Base-by-base conservation (phyloP, 345 rosid species). In the Aethionema arabicum region DNA sequence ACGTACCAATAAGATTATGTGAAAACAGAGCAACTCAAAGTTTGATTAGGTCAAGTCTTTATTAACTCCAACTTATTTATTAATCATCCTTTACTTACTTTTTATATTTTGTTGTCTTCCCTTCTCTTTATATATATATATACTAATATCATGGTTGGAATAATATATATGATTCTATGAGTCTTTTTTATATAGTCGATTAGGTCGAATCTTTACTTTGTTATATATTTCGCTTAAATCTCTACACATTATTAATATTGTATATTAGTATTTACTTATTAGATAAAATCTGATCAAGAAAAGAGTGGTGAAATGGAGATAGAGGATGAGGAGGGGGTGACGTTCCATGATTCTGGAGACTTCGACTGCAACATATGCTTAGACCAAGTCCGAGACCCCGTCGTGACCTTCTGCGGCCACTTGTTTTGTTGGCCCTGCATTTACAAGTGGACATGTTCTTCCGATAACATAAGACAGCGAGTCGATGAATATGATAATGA, bases 361-460 rank as follows among this genome's bases (percentile, higher is more conserved):
- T 93, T 90, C 60, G 95, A 90, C 73, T 93, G 99, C 76, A 87
- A 83, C 52, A 90, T 93, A 74, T 93, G 99, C 53, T 70, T 93
- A 11, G 97, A 93, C 38, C 79, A 55, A 49, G 97, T 90, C 3
- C 77, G 44, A 0, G 99, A 93, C 37, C 99, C 99, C 0, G 93
- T 93, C 60, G 97, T 93, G 52, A 90, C 97, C 29, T 85, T 80
- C 55, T 93, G 97, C 31, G 99, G 99, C 32, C 99, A 93, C 77
- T 82, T 93, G 45, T 93, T 87, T 75, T 93, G 99, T 79, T 93
- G 99, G 99, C 90, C 96, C 13, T 93, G 97, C 80, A 87, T 93
- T 66, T 84, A 89, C 75, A 82, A 85, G 72, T 92, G 98, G 98
- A 82, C 83, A 36, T 69, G 78, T 33, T 81, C 91, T 74, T 67